Evolutionary conservation across 2,329 filamentous ascomycete species (phyloP).

Genomic region (Lachnellula arida): DNA sequence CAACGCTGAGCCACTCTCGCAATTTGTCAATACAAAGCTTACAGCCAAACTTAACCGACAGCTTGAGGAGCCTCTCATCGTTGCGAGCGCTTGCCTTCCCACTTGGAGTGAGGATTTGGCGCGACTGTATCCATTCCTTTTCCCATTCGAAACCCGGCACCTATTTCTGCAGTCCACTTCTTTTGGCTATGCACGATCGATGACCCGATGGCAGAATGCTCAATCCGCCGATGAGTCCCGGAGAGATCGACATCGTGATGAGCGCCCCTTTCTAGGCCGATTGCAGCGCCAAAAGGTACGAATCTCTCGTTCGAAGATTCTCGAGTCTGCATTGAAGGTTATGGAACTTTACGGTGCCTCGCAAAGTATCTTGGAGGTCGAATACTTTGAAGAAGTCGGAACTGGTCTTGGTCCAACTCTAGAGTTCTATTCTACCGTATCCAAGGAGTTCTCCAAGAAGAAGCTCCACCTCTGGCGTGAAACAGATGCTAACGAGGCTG

Average conservation of each 20-base stretch:
- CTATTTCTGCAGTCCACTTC: slow-evolving; percentile 97
- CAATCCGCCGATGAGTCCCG: slow-evolving; percentile 77
- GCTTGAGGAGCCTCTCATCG: slow-evolving; percentile 91
- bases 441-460: slow-evolving; percentile 95
- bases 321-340: slow-evolving; percentile 95
- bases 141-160: slow-evolving; percentile 96
- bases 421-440: slow-evolving; percentile 97
- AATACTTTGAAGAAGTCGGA: slow-evolving; percentile 98
- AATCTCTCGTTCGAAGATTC: slow-evolving; percentile 87
- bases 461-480: slow-evolving; percentile 97
- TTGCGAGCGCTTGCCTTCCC: slow-evolving; percentile 92
- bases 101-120: slow-evolving; percentile 95
- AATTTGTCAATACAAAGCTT: slow-evolving; percentile 98
- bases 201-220: slow-evolving; percentile 94
- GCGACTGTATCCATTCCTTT: slow-evolving; percentile 90
- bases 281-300: slow-evolving; percentile 97
- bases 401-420: slow-evolving; percentile 92
- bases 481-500: slow-evolving; percentile 66
- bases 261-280: slow-evolving; percentile 84
- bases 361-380: slow-evolving; percentile 91
- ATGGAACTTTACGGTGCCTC: slow-evolving; percentile 99
- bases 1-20: slow-evolving; percentile 76
- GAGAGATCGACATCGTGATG: slow-evolving; percentile 77
- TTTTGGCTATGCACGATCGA: slow-evolving; percentile 94
- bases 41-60: slow-evolving; percentile 97